Conservation (phyloP, 2,329 filamentous ascomycete species). For the Colletotrichum brevisporum region DNA sequence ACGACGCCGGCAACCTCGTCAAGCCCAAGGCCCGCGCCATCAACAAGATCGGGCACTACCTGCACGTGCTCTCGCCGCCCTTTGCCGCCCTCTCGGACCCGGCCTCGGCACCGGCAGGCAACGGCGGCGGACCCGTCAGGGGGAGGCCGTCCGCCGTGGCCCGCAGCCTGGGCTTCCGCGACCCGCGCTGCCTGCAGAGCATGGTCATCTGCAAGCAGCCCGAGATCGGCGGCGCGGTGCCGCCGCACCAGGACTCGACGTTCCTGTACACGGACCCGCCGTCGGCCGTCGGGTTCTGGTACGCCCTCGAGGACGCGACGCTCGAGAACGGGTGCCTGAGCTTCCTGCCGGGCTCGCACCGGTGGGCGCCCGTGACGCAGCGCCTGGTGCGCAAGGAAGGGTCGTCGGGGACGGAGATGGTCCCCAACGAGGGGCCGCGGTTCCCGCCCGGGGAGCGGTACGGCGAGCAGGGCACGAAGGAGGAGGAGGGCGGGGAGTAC, state of each 20-base stretch:
- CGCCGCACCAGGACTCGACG: conserved; percentile 91
- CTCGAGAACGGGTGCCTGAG: conserved; percentile 89
- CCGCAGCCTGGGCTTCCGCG: conserved; percentile 77
- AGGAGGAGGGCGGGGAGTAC: conserved; percentile 70
- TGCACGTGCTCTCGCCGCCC: conserved; percentile 78
- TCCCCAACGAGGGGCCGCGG: conserved; percentile 74
- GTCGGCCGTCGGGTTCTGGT: conserved; percentile 95
- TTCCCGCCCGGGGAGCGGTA: conserved; percentile 72
- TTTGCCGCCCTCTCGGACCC: conserved; percentile 71
- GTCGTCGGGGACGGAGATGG: conserved; percentile 75
- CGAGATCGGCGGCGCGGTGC: conserved; percentile 92
- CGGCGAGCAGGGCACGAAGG: conserved; percentile 57
- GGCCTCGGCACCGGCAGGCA: no score
- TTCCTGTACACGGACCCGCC: conserved; percentile 94
- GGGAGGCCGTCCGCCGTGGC: conserved; percentile 74
- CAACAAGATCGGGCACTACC: conserved; percentile 88
- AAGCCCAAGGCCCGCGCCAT: conserved; percentile 89
- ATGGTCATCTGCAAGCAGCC: conserved; percentile 99
- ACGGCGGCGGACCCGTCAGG: conserved; percentile 48
- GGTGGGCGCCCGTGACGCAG: conserved; percentile 76
- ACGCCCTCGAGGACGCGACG: conserved; percentile 93
- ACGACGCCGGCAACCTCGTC: conserved; percentile 71
- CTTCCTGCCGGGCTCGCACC: conserved; percentile 87
- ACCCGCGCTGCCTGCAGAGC: conserved; percentile 86
- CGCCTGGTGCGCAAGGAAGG: conserved; percentile 79